Evolutionary conservation across 108 stramenopile genomes (phyloP).

Genomic region (Nitzschia sp.): DNA sequence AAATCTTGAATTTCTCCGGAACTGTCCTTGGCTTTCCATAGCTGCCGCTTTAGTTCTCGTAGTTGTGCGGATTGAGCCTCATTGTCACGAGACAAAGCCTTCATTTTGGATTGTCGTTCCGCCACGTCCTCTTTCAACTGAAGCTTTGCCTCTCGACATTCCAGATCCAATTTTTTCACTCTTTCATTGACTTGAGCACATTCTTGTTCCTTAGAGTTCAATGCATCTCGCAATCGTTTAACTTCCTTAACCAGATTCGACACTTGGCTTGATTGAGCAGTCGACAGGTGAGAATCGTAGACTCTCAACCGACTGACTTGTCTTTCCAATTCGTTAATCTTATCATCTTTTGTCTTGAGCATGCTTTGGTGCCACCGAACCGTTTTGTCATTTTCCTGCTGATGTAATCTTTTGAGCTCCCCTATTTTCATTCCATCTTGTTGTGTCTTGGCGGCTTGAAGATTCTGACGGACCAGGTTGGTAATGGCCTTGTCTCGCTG

Average conservation of each 20-base stretch:
- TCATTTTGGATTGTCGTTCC: constrained; percentile 4
- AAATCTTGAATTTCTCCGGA: not conserved
- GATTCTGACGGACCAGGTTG: constrained; percentile 13
- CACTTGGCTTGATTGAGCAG: not conserved
- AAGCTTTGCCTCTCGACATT: not conserved
- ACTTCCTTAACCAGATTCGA: not conserved
- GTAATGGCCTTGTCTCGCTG: constrained; percentile 37
- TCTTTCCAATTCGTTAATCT: not conserved
- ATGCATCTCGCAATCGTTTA: not conserved
- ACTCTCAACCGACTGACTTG: not conserved
- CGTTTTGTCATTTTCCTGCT: not conserved
- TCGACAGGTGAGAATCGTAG: not conserved
- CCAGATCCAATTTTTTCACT: constrained; percentile 5
- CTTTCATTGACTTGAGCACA: not conserved
- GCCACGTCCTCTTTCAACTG: not conserved
- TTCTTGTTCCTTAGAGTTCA: not conserved
- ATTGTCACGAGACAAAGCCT: constrained; percentile 34
- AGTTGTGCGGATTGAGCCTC: constrained; percentile 29
- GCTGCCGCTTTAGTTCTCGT: constrained; percentile 30
- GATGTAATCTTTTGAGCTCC: not conserved
- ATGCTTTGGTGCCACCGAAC: not conserved
- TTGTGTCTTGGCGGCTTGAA: constrained; percentile 39
- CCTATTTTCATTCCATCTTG: not conserved
- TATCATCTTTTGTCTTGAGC: not conserved
- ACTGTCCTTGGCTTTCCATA: constrained; percentile 36